Conservation (phyloP, 495 filamentous ascomycete genomes). For the Copromyces sp. region DNA sequence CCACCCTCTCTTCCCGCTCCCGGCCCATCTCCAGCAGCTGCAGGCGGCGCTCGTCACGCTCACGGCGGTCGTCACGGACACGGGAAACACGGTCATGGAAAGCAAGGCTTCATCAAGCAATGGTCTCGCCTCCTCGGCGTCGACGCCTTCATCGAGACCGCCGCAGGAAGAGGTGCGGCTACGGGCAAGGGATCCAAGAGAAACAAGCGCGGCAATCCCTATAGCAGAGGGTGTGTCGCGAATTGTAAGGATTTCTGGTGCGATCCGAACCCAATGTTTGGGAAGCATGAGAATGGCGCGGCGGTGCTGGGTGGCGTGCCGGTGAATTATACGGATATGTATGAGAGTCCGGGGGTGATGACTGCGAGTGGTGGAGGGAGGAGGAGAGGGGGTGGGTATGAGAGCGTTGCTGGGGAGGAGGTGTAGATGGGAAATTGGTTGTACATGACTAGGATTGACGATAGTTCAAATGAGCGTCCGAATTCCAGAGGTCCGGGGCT, state of each 20-base stretch:
- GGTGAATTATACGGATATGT: conserved; percentile 83
- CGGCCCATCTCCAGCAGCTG: conserved; percentile 19
- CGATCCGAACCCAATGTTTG: conserved; percentile 74
- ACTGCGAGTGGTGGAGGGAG: conserved; percentile 19
- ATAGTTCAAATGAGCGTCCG: background rate
- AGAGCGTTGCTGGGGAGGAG: conserved; percentile 34
- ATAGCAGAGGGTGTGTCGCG: conserved; percentile 64
- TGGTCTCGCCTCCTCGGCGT: conserved; percentile 81
- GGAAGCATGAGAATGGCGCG: conserved; percentile 58
- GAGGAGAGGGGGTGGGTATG: conserved; percentile 31
- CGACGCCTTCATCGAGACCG: conserved; percentile 82
- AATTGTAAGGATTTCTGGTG: conserved; percentile 98
- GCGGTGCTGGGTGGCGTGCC: conserved; percentile 66
- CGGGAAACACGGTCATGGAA: conserved; percentile 32
- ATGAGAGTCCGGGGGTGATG: conserved; percentile 69
- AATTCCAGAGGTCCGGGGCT: background rate
- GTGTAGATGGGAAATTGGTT: conserved; percentile 8
- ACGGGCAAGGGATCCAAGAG: conserved; percentile 35
- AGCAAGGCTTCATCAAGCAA: conserved; percentile 56
- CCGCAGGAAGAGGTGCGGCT: conserved; percentile 47
- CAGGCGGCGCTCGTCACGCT: conserved; percentile 14
- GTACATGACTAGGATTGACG: background rate
- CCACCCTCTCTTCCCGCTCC: conserved; percentile 30
- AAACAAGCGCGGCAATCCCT: conserved; percentile 59
- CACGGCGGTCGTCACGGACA: conserved; percentile 30